Conservation (phyloP, 2,329 filamentous ascomycete genomes). For the Bipolaris gigantea region DNA sequence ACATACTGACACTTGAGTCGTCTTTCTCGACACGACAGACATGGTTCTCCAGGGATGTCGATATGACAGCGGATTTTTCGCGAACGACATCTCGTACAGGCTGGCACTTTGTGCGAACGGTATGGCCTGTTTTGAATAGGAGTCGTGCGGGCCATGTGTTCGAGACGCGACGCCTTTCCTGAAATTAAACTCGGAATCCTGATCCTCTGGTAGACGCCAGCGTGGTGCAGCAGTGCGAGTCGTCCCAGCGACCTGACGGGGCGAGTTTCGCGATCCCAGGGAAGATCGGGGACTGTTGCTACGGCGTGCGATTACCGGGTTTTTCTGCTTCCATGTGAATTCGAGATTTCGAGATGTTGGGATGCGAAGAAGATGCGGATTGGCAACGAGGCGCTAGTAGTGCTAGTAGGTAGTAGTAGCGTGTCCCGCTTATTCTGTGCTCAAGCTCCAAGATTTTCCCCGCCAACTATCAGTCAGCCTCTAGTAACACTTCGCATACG, state of each 20-base stretch:
- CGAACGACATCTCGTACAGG: slow-evolving; percentile 46
- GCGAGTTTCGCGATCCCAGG: neutral
- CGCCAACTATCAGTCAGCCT: slow-evolving; percentile 5
- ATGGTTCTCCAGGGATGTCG: slow-evolving; percentile 44
- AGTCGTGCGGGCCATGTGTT: slow-evolving; percentile 37
- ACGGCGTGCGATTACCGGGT: neutral
- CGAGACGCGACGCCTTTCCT: neutral
- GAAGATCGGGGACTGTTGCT: neutral
- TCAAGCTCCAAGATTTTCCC: slow-evolving; percentile 6
- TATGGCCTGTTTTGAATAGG: slow-evolving; percentile 46
- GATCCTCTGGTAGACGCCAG: neutral
- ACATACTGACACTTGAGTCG: slow-evolving; percentile 44
- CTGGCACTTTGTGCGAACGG: slow-evolving; percentile 49
- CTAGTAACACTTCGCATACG: neutral
- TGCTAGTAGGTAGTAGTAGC: no score
- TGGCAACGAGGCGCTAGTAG: slow-evolving; percentile 9
- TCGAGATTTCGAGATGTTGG: neutral
- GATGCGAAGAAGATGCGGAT: slow-evolving; percentile 7
- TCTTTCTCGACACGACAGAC: slow-evolving; percentile 45
- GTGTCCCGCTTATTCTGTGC: slow-evolving; percentile 1
- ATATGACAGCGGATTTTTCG: slow-evolving; percentile 49
- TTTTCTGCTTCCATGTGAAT: neutral
- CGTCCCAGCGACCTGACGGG: neutral
- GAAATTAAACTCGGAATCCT: neutral
- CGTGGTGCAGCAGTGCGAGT: neutral